Evolutionary conservation across 352 stramenopile genomes (phyloP).

Genomic region (Peronospora destructor): DNA sequence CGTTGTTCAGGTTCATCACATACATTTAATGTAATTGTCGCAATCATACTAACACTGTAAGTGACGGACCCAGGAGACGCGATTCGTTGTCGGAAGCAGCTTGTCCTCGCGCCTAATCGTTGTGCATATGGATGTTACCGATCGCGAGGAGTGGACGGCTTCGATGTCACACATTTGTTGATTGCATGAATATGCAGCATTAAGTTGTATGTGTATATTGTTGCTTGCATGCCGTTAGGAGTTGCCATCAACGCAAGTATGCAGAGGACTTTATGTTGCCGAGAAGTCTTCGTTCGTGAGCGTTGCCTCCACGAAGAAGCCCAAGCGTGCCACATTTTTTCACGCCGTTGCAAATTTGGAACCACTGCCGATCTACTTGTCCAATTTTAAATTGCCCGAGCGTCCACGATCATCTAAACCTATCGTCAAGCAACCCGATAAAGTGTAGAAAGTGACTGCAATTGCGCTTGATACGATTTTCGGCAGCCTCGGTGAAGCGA

Average conservation of each 20-base stretch:
- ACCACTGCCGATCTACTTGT: slow-evolving; percentile 35
- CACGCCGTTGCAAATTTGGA: slow-evolving; percentile 24
- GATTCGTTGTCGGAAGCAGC: slow-evolving; percentile 37
- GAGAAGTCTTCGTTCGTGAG: slow-evolving; percentile 43
- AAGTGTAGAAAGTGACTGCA: slow-evolving; percentile 2
- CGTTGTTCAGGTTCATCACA: slow-evolving; percentile 32
- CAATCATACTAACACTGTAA: background rate
- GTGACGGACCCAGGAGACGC: slow-evolving; percentile 24
- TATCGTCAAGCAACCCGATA: background rate
- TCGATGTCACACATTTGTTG: background rate
- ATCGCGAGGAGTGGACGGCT: slow-evolving; percentile 26
- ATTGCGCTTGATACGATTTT: slow-evolving; percentile 10
- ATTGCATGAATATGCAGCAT: background rate
- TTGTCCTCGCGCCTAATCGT: slow-evolving; percentile 33
- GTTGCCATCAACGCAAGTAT: slow-evolving; percentile 35
- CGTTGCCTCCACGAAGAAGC: slow-evolving; percentile 46
- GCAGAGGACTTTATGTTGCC: slow-evolving; percentile 37
- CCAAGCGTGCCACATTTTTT: slow-evolving; percentile 41
- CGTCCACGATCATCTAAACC: slow-evolving; percentile 3
- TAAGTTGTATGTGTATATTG: background rate
- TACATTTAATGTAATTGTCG: background rate
- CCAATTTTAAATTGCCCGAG: slow-evolving; percentile 45
- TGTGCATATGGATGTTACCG: slow-evolving; percentile 28
- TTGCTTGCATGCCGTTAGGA: slow-evolving; percentile 23
- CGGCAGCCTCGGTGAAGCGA: slow-evolving; percentile 5